Evolutionary conservation across 2,329 filamentous ascomycete species (phyloP).

Genomic region (Ciborinia camelliae): DNA sequence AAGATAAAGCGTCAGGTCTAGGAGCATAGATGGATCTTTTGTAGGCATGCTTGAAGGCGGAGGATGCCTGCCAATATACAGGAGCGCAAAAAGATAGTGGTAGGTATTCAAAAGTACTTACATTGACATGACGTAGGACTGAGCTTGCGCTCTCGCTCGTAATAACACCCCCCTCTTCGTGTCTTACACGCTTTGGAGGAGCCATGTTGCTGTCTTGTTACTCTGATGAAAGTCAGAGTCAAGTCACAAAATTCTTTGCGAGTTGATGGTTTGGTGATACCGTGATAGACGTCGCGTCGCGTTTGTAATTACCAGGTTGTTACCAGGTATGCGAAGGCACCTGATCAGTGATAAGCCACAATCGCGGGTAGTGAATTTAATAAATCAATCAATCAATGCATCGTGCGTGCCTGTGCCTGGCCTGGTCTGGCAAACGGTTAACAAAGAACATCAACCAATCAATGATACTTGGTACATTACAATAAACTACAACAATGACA

Average conservation of each 20-base stretch:
- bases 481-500: too few species aligned
- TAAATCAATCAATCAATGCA: too few species aligned
- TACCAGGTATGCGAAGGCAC: slow-evolving; percentile 1
- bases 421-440: too few species aligned
- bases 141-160: slow-evolving; percentile 34
- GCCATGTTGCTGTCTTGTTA: slow-evolving; percentile 38
- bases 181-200: slow-evolving; percentile 42
- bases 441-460: background rate
- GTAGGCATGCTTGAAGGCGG: background rate
- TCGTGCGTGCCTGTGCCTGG: too few species aligned
- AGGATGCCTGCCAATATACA: background rate
- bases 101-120: slow-evolving; percentile 10
- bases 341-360: slow-evolving; percentile 1
- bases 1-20: slow-evolving; percentile 16
- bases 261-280: background rate
- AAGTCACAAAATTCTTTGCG: background rate
- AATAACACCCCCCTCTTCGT: slow-evolving; percentile 36
- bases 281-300: background rate
- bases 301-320: background rate
- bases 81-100: background rate
- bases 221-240: background rate
- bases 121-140: slow-evolving; percentile 26
- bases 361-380: background rate
- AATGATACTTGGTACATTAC: too few species aligned
- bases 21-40: background rate